A percentile compares a stretch with the other conserved stretches of the same genome.
These are phyloP conservation scores for Suzukiozyma palmioleophila DNA, from an alignment of 1,139 yeast genomes.

Conservation along the genomic window DNA sequence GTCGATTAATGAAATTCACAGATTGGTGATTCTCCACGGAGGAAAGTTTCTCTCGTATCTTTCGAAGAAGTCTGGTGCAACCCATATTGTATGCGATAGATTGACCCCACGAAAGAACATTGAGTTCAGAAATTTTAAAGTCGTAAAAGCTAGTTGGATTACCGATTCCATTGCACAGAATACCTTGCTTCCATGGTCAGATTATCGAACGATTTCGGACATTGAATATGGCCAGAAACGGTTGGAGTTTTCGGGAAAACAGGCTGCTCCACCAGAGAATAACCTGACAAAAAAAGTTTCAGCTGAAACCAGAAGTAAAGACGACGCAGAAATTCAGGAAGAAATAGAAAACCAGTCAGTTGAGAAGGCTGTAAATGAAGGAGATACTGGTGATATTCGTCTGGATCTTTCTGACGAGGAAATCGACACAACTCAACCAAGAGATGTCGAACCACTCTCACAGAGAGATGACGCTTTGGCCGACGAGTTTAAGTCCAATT, in stretches of 20 bases:
- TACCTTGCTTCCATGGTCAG: conserved; percentile 60
- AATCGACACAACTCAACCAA: conserved; percentile 6
- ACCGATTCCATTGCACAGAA: conserved; percentile 52
- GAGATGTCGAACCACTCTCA: background rate
- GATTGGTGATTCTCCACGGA: conserved; percentile 70
- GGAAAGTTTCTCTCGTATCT: conserved; percentile 72
- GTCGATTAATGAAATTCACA: conserved; percentile 65
- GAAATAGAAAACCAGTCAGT: conserved; percentile 1
- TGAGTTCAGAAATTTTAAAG: conserved; percentile 64
- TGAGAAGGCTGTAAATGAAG: conserved; percentile 8
- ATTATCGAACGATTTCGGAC: conserved; percentile 52
- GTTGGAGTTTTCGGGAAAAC: conserved; percentile 18
- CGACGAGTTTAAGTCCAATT: conserved; percentile 10
- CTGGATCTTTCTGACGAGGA: conserved; percentile 5
- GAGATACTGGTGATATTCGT: background rate
- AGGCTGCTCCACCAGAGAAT: background rate
- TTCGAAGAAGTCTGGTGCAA: conserved; percentile 65
- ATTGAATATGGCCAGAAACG: conserved; percentile 48
- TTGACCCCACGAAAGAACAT: conserved; percentile 71
- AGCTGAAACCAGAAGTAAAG: background rate
- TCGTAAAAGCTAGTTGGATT: conserved; percentile 83
- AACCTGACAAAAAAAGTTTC: too few species aligned
- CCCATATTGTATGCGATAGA: conserved; percentile 79
- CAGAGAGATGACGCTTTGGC: background rate
- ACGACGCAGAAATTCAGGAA: conserved; percentile 6